Base-by-base conservation (phyloP, 1,139 yeast species). In the Yamadazyma taylorii region DNA sequence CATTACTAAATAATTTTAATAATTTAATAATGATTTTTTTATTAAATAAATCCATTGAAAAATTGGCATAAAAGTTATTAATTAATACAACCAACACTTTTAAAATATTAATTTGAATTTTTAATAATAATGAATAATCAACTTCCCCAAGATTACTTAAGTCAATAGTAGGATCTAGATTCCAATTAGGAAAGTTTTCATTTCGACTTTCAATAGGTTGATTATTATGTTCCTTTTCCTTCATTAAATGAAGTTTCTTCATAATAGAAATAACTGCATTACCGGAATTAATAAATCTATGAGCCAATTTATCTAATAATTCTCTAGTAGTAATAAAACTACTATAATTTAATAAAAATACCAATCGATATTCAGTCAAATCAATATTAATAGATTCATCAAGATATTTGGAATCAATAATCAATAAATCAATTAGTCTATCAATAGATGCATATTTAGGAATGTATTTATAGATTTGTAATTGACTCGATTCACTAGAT, bases 21-120 rank as follows among this genome's bases (percentile, higher is more conserved):
- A 89, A 66, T 46, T 81, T 83, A 42, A 85, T 75, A 54, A 88
- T 75, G 9, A 76, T 69, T 21, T 70, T 69, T 48, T 85, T 80
- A 48, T 83, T 81, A 13, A 64, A 61, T 45, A 83, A 56, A 48
- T 85, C 87, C 55, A 82, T 84, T 5, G 85, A 74, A 53, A 90
- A 86, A 55, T 86, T 94, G 25, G 77, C 62, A 55, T 84, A 88
- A 53, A 85, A 86, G 47, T 84, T 82, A 36, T 79, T 75, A 17
- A 88, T 78, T 61, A 95, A 73, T 28, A 83, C 75, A 35, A 81
- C 76, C 41, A 88, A 67, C 1, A 89, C 87, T 54, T 87, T 95
- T 45, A 89, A 66, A 30, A 89, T 80, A 35, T 95, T 95, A 37
- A 85, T 74, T 53, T 89, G 96, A 38, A 89, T 85, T 55, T 83